Evolutionary conservation across 2,329 filamentous ascomycete genomes (phyloP).

Genomic region (Pestalotiopsis sp.): DNA sequence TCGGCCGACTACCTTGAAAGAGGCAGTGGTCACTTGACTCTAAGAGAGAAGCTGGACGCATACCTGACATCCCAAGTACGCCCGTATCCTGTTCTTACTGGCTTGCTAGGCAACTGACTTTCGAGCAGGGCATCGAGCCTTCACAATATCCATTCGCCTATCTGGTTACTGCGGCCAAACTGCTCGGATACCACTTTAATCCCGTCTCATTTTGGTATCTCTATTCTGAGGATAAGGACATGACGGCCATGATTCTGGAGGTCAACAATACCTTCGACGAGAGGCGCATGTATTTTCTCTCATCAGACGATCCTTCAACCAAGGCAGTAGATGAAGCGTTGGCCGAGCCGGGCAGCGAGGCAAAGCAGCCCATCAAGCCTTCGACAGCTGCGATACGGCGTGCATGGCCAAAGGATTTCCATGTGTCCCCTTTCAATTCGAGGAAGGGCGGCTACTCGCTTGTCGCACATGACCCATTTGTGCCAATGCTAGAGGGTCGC

Average conservation of each 20-base stretch:
- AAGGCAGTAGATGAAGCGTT: slow-evolving; percentile 16
- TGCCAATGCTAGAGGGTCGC: slow-evolving; percentile 37
- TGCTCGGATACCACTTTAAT: slow-evolving; percentile 74
- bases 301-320: slow-evolving; percentile 34
- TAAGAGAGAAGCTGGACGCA: slow-evolving; percentile 64
- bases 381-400: slow-evolving; percentile 43
- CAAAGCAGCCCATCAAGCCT: not conserved
- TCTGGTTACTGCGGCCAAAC: slow-evolving; percentile 70
- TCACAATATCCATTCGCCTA: slow-evolving; percentile 68
- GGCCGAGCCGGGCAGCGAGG: slow-evolving; percentile 4
- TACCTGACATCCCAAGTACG: slow-evolving; percentile 62
- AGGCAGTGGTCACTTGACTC: slow-evolving; percentile 50
- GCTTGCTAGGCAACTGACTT: not conserved
- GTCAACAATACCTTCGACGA: slow-evolving; percentile 81
- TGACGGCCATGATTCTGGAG: slow-evolving; percentile 70
- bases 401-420: slow-evolving; percentile 71
- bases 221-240: slow-evolving; percentile 59
- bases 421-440: slow-evolving; percentile 76
- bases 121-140: slow-evolving; percentile 56
- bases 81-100: not conserved
- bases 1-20: slow-evolving; percentile 64
- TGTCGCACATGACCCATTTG: slow-evolving; percentile 50
- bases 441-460: slow-evolving; percentile 58
- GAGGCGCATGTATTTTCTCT: slow-evolving; percentile 66
- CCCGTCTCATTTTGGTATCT: slow-evolving; percentile 82